phyloP scores from a whole-genome alignment of 148 eudicot genomes.

The Amaranthus cruentus region DNA sequence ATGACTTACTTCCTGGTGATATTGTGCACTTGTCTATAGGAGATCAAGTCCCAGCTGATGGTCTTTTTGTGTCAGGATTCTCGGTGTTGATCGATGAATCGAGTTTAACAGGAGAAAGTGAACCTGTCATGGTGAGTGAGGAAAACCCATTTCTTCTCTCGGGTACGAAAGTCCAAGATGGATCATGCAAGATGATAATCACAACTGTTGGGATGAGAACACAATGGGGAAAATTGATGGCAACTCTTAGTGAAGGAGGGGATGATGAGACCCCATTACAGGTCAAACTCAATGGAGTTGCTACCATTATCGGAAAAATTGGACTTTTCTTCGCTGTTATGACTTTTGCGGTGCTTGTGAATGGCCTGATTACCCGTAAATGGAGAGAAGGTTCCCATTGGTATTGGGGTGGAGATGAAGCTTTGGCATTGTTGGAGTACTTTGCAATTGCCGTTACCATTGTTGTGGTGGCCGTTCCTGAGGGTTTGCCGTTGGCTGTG shows the following conservation, averaged over 20 bases:
- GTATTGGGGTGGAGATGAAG: slow-evolving; percentile 82
- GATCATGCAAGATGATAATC: slow-evolving; percentile 89
- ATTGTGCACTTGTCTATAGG: slow-evolving; percentile 90
- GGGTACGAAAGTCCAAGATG: slow-evolving; percentile 96
- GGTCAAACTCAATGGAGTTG: slow-evolving; percentile 95
- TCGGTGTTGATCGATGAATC: slow-evolving; percentile 86
- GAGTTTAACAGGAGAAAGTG: slow-evolving; percentile 95
- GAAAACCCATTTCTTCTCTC: slow-evolving; percentile 83
- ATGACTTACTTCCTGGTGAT: slow-evolving; percentile 85
- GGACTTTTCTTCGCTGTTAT: slow-evolving; percentile 88
- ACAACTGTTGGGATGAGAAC: slow-evolving; percentile 99
- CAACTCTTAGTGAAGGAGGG: slow-evolving; percentile 96
- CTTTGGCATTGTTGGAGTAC: slow-evolving; percentile 67
- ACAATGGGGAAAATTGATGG: slow-evolving; percentile 97
- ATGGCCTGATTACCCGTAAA: slow-evolving; percentile 60
- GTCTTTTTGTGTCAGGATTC: slow-evolving; percentile 87
- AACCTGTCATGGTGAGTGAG: slow-evolving; percentile 66
- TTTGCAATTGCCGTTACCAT: slow-evolving; percentile 93
- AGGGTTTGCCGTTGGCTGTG: slow-evolving; percentile 92
- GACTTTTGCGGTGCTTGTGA: slow-evolving; percentile 80
- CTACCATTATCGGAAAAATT: slow-evolving; percentile 89
- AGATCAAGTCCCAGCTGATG: slow-evolving; percentile 99
- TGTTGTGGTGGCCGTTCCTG: slow-evolving; percentile 98
- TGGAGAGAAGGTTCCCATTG: slow-evolving; percentile 51
- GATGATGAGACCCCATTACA: slow-evolving; percentile 95